Percentiles rank a stretch among this genome's conserved stretches.
Evolutionary conservation across 768 basidiomycete species (phyloP).

Genomic region (Boletus fagicola): DNA sequence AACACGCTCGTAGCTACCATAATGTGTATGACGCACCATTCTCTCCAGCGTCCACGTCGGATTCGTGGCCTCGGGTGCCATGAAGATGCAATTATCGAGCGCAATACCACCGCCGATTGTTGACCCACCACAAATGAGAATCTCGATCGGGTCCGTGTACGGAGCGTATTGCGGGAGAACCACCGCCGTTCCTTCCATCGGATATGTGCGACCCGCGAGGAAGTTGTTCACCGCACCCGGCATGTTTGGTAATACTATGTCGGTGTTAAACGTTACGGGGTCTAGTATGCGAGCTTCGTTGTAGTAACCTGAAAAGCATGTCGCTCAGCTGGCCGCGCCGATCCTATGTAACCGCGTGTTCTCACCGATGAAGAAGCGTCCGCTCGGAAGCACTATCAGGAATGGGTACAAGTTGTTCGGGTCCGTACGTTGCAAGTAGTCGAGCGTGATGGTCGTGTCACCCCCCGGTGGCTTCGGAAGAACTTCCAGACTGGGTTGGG

Average conservation of each 20-base stretch:
- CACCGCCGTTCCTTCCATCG: conserved; percentile 68
- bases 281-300: conserved; percentile 80
- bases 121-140: conserved; percentile 78
- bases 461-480: conserved; percentile 67
- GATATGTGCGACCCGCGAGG: conserved; percentile 74
- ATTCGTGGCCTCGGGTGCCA: conserved; percentile 59
- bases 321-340: neutral
- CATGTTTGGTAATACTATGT: conserved; percentile 62
- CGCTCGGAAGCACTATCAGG: conserved; percentile 67
- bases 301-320: conserved; percentile 56
- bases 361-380: conserved; percentile 68
- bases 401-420: conserved; percentile 83
- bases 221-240: conserved; percentile 73
- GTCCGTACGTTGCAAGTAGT: conserved; percentile 69
- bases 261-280: conserved; percentile 60
- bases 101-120: conserved; percentile 49
- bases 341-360: neutral
- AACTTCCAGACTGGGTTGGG: conserved; percentile 69
- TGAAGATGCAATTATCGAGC: conserved; percentile 71
- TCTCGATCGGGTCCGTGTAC: conserved; percentile 66
- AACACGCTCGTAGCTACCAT: neutral
- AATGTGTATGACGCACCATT: conserved; percentile 54
- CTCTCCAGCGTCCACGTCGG: conserved; percentile 72
- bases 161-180: conserved; percentile 70
- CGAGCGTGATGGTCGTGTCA: conserved; percentile 57